Conservation (phyloP, 768 basidiomycete genomes). For the Auricularia heimuer region DNA sequence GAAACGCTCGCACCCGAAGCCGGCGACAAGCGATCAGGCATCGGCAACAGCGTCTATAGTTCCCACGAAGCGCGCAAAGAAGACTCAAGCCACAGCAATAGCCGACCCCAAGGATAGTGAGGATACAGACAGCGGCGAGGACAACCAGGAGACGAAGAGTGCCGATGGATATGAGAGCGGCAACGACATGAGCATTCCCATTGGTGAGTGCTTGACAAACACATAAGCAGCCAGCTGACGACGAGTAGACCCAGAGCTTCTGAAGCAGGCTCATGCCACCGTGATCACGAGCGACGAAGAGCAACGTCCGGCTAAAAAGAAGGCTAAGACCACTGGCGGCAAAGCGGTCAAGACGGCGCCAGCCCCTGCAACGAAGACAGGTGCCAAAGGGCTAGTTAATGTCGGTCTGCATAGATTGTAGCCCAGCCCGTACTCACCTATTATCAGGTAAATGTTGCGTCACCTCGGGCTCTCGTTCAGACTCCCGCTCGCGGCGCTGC, state of each 20-base stretch:
- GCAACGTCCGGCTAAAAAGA: too few species aligned
- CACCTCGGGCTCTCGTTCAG: background rate
- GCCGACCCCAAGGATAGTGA: too few species aligned
- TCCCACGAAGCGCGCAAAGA: too few species aligned
- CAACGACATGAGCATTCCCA: background rate
- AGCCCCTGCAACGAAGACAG: too few species aligned
- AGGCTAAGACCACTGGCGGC: too few species aligned
- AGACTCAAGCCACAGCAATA: too few species aligned
- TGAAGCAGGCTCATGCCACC: background rate
- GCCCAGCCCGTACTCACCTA: background rate
- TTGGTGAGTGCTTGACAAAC: background rate
- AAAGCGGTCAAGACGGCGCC: too few species aligned
- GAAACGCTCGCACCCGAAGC: too few species aligned
- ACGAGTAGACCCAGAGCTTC: background rate
- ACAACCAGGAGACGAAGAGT: background rate
- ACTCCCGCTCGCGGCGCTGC: too few species aligned
- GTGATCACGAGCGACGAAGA: too few species aligned
- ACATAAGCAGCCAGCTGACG: background rate
- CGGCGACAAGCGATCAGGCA: too few species aligned
- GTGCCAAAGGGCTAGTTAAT: background rate
- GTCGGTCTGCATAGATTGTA: background rate
- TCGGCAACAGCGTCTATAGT: too few species aligned
- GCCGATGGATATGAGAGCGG: background rate
- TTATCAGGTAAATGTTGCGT: background rate
- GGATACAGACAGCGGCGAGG: background rate